Conservation (phyloP, 371 early-diverging fungal genomes). For the Mucor sp. region DNA sequence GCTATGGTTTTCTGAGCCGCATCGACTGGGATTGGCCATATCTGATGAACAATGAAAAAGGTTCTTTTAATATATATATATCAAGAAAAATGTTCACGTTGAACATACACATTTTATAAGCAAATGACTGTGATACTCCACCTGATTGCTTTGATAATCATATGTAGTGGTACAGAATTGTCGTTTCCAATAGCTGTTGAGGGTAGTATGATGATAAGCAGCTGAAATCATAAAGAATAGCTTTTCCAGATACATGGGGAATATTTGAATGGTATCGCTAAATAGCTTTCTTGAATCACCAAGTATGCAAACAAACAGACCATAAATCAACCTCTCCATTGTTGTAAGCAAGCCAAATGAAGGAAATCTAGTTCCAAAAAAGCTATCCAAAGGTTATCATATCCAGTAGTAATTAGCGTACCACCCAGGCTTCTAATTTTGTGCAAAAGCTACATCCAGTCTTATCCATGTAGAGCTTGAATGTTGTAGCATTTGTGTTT, state of each 20-base stretch:
- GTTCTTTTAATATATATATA: no score
- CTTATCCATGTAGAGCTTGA: background rate
- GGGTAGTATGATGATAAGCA: background rate
- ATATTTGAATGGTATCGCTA: no score
- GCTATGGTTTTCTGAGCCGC: no score
- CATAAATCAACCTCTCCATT: no score
- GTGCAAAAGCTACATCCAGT: background rate
- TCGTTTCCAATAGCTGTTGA: background rate
- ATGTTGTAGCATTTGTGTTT: background rate
- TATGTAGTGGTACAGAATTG: background rate
- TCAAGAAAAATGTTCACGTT: background rate
- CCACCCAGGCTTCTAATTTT: background rate
- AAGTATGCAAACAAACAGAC: background rate
- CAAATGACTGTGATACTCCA: background rate
- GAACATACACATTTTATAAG: background rate
- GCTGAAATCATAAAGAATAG: background rate
- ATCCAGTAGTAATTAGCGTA: background rate
- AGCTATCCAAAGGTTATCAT: background rate
- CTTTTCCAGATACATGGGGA: no score
- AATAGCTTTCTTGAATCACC: background rate
- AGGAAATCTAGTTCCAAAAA: background rate
- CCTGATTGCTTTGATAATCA: background rate
- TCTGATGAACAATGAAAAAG: no score
- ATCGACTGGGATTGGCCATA: no score
- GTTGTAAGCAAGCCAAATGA: no score